These are phyloP conservation scores for Kockovaella imperatae DNA, from an alignment of 768 basidiomycete species.

Conservation along the genomic window DNA sequence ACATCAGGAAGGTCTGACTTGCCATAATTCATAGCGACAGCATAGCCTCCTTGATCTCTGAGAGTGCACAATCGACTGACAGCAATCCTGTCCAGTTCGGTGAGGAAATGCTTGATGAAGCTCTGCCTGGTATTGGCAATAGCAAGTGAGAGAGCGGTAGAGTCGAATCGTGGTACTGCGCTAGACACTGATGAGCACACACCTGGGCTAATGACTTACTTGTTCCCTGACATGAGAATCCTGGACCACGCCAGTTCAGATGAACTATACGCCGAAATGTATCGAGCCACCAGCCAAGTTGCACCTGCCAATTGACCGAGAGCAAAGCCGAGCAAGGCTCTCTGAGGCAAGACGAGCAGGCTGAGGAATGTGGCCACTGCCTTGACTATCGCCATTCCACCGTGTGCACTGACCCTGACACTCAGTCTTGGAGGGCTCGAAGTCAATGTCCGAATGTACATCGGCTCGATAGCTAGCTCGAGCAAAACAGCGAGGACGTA, in stretches of 20 bases:
- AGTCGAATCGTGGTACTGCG: constrained; percentile 8
- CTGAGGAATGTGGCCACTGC: constrained; percentile 63
- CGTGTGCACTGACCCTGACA: constrained; percentile 77
- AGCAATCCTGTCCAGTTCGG: constrained; percentile 88
- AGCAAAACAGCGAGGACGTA: constrained; percentile 68
- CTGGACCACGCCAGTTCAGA: constrained; percentile 11
- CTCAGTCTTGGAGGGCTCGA: constrained; percentile 56
- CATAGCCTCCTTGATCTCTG: constrained; percentile 87
- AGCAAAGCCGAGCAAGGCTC: constrained; percentile 73
- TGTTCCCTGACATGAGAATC: neutral
- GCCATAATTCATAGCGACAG: constrained; percentile 94
- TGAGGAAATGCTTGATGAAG: constrained; percentile 85
- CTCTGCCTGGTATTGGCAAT: constrained; percentile 81
- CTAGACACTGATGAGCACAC: neutral
- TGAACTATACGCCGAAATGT: constrained; percentile 46
- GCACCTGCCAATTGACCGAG: constrained; percentile 74
- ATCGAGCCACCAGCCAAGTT: constrained; percentile 53
- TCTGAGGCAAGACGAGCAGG: constrained; percentile 47
- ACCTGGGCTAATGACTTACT: neutral
- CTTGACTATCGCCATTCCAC: constrained; percentile 66
- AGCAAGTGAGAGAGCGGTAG: constrained; percentile 56
- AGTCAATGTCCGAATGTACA: constrained; percentile 64
- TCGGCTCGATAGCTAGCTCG: constrained; percentile 76
- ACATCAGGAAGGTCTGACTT: constrained; percentile 20
- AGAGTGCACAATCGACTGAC: constrained; percentile 76